A percentile compares a stretch with the other conserved stretches of the same genome.
Evolutionary conservation across 2,329 filamentous ascomycete species (phyloP).

Genomic region (Alternaria angustiovoidea): DNA sequence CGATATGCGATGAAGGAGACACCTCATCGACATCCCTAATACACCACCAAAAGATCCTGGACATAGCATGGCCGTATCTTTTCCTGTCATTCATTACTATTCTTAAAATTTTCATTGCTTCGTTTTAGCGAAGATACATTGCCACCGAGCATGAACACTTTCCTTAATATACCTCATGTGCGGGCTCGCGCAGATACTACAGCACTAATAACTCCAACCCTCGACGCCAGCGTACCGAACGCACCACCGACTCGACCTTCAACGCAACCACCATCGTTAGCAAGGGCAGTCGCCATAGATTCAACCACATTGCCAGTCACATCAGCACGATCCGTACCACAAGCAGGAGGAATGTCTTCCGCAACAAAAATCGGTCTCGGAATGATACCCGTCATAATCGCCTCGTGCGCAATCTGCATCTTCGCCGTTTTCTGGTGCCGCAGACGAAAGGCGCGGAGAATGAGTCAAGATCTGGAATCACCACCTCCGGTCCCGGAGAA

Average conservation of each 20-base stretch:
- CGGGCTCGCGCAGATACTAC: conserved; percentile 1
- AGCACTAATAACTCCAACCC: background rate
- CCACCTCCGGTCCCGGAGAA: conserved; percentile 25
- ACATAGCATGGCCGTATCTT: background rate
- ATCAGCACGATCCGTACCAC: background rate
- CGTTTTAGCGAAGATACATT: background rate
- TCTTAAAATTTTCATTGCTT: background rate
- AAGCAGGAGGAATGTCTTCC: conserved; percentile 8
- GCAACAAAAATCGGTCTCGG: conserved; percentile 34
- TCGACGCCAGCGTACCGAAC: background rate
- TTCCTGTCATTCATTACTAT: background rate
- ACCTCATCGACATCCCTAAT: conserved; percentile 4
- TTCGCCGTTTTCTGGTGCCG: conserved; percentile 32
- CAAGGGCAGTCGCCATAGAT: background rate
- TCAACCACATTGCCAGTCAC: background rate
- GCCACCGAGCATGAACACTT: conserved; percentile 8
- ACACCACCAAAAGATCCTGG: background rate
- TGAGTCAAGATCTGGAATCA: background rate
- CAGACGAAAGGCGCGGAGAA: conserved; percentile 14
- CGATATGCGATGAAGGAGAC: conserved; percentile 1
- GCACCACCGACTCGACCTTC: conserved; percentile 1
- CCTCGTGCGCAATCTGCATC: conserved; percentile 23
- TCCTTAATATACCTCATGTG: conserved; percentile 5
- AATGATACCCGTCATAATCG: conserved; percentile 33
- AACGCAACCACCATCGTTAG: background rate